Base-by-base conservation (phyloP, 495 filamentous ascomycete genomes). In the Lepraria neglecta region DNA sequence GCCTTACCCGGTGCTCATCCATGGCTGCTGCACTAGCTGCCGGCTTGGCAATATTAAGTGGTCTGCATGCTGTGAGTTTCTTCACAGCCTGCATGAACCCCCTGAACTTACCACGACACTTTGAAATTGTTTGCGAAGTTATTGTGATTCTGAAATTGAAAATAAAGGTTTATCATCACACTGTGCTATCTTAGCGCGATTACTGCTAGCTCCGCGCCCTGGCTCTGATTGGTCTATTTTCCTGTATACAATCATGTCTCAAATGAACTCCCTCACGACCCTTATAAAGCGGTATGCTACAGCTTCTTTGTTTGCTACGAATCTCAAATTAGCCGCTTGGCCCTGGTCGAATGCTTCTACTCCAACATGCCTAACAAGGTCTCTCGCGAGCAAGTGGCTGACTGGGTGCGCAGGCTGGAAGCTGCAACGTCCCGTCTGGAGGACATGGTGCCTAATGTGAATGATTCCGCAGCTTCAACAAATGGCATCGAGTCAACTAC, bases 201-300 rank as follows among this genome's bases (percentile, higher is more conserved):
- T 12, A 21, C 17, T 21, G 12, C 30, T n/a, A 12, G 31, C 51
- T 54, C n/a, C 17, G 30, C 30, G n/a, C 21, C 30, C 35, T 54
- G 17, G 51, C n/a, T 12, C 30, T 54, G 28, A 54, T 31, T 38
- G 51, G 51, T 54, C 11, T 38, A 21, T 19, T 51, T 59, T 47
- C 24, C 19, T 30, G 35, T 33, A 30, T 15, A 43, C 43, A 44
- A 75, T 66, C 65, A 84, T 83, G 79, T 78, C 73, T 75, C 87
- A 90, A 69, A 96, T 97, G 89, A 86, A 97, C 79, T 97, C 97
- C 72, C 76, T 98, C 62, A 94, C 90, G 47, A 97, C 94, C 58
- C 82, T 98, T 67, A 96, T 98, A 80, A 98, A 98, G 83, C 84
- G 94, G 94, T 97, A 82, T 68, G 83, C 71, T 50, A 11, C 27